Base-by-base conservation (phyloP, 257 asterid genomes). In the Lavandula angustifolia region DNA sequence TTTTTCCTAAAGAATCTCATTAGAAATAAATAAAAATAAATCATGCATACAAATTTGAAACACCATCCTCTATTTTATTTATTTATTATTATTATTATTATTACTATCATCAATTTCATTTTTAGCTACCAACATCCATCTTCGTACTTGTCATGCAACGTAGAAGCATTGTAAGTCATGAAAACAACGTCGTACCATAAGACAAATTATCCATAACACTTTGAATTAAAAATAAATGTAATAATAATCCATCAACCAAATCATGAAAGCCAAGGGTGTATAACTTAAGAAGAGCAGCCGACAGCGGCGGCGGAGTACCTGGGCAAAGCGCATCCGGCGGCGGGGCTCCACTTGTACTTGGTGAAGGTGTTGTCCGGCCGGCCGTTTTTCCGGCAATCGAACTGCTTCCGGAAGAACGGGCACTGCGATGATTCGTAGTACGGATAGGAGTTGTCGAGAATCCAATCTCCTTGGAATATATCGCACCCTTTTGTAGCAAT, bases 401-500 rank as follows among this genome's bases (percentile, higher is more conserved):
- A 84, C 54, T 61, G 75, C 0, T 22, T 12, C 22, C 78, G 66
- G 33, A 84, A 48, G 33, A 84, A 84, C 0, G 88, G 84, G 9
- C 91, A 84, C 49, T 57, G 63, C 7, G 43, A 18, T 2, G 82
- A 41, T 29, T 73, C 34, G 22, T 84, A 84, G 8, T 73, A 68
- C 11, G 91, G 85, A 64, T 79, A 84, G 0, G 83, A 67, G 4
- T 37, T n/a, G 60, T 84, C 91, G 32, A 46, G 17, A 62, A 84
- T 81, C 91, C 91, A 84, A 3, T 53, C 65, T 31, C 91, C 91
- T n/a, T 75, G 4, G 37, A 74, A 84, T 12, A 79, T 14, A 63
- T 81, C 64, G 42, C 89, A 83, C 10, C 69, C 81, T 12, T 32
- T 76, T n/a, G 37, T 54, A 9, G 59, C 69, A 0, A 78, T 4